Evolutionary conservation across 345 rosid species (phyloP).

Genomic region (Eucalyptus urophylla): DNA sequence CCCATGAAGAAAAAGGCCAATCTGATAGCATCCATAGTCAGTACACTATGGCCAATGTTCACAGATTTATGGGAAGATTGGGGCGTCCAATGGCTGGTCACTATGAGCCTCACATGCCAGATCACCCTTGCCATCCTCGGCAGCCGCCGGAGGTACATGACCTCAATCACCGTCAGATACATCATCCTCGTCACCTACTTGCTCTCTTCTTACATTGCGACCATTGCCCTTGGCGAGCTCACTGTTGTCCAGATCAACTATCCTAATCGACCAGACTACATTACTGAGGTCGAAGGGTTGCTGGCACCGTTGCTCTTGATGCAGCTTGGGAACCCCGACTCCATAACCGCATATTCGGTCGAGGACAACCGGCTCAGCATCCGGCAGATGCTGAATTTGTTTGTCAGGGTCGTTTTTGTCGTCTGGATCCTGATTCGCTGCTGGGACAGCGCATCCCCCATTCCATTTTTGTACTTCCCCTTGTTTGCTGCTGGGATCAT

Average conservation of each 20-base stretch:
- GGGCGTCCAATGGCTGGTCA: constrained; percentile 1
- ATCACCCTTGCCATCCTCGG: not conserved
- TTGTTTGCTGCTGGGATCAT: not conserved
- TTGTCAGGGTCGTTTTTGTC: not conserved
- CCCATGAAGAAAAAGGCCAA: not conserved
- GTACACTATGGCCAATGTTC: not conserved
- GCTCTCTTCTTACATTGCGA: not conserved
- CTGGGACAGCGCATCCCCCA: not conserved
- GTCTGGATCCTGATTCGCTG: not conserved
- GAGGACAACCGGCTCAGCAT: constrained; percentile 3
- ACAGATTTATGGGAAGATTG: constrained; percentile 1
- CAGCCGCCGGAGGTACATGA: constrained; percentile 1
- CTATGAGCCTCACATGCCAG: not conserved
- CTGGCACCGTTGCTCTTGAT: constrained; percentile 8
- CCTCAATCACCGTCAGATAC: not conserved
- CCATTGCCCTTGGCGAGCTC: constrained; percentile 6
- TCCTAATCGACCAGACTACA: not conserved
- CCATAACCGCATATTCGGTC: constrained; percentile 3
- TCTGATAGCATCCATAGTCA: not conserved
- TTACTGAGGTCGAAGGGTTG: not conserved
- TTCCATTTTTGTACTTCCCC: not conserved
- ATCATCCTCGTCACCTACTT: not conserved
- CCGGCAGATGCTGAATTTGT: not conserved
- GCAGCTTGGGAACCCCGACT: constrained; percentile 4
- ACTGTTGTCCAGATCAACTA: not conserved